Evolutionary conservation across 1,284 basidiomycete species (phyloP).

Genomic region (Singerocomus rubriflavus): DNA sequence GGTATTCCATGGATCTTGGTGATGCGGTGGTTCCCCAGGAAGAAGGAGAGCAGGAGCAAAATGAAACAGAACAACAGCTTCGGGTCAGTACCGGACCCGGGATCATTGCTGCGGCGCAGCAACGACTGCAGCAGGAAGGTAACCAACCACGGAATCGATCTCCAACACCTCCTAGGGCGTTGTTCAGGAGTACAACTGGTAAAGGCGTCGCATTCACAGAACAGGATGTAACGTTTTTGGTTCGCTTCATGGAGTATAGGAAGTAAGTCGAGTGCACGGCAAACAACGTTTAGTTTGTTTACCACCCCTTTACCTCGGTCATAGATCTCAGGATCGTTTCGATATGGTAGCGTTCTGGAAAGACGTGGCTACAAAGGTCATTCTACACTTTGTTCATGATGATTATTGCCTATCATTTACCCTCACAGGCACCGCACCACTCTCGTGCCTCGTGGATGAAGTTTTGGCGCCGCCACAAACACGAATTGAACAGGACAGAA

Average conservation of each 20-base stretch:
- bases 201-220: slow-evolving; percentile 83
- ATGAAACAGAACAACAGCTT: slow-evolving; percentile 36
- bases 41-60: slow-evolving; percentile 39
- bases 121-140: slow-evolving; percentile 40
- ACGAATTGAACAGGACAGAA: slow-evolving; percentile 64
- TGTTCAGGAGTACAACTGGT: slow-evolving; percentile 78
- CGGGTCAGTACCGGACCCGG: slow-evolving; percentile 40
- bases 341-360: slow-evolving; percentile 87
- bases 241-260: slow-evolving; percentile 70
- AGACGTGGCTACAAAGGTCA: slow-evolving; percentile 71
- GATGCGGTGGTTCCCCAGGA: slow-evolving; percentile 42
- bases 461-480: slow-evolving; percentile 79
- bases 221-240: slow-evolving; percentile 71
- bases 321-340: slow-evolving; percentile 57
- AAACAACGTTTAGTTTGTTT: slow-evolving; percentile 8
- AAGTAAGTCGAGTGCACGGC: slow-evolving; percentile 42
- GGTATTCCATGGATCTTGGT: slow-evolving; percentile 70
- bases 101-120: slow-evolving; percentile 45
- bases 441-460: slow-evolving; percentile 89
- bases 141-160: slow-evolving; percentile 51
- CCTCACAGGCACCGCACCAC: slow-evolving; percentile 70
- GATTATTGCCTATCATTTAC: neutral
- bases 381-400: neutral
- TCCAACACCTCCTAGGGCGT: slow-evolving; percentile 70
- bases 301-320: neutral